Conservation (phyloP, 352 stramenopile species). For the Phytophthora pluvialis region DNA sequence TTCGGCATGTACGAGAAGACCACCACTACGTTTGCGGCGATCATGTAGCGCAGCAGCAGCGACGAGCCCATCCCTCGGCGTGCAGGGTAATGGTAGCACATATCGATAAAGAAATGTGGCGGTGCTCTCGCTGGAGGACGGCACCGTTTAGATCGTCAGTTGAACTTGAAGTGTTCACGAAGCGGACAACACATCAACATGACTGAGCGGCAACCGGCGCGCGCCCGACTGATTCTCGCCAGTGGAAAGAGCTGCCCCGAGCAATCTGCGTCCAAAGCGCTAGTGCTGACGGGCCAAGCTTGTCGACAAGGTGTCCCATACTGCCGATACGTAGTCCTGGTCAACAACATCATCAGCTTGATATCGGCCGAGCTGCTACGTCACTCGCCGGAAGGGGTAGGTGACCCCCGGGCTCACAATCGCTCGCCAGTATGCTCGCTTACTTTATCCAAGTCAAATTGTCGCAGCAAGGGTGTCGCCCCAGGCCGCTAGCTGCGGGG, state of each 20-base stretch:
- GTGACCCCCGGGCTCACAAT: constrained; percentile 20
- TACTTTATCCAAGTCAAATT: constrained; percentile 31
- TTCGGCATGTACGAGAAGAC: constrained; percentile 98
- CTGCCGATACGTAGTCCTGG: constrained; percentile 25
- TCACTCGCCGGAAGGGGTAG: constrained; percentile 14
- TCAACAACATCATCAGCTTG: constrained; percentile 32
- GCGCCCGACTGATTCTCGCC: no score
- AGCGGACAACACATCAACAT: not conserved
- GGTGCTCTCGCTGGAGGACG: constrained; percentile 7
- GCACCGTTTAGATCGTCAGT: constrained; percentile 21
- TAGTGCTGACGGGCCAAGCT: constrained; percentile 4
- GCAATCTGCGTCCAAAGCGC: not conserved
- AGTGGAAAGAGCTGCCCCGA: not conserved
- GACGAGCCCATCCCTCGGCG: no score
- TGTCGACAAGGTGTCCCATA: constrained; percentile 25
- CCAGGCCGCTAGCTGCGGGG: not conserved
- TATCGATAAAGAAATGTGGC: constrained; percentile 25
- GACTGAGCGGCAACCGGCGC: not conserved
- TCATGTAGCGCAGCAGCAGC: constrained; percentile 45
- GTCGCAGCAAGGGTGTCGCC: constrained; percentile 19
- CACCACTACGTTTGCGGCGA: constrained; percentile 68
- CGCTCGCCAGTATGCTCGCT: constrained; percentile 7
- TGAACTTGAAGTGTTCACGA: constrained; percentile 17
- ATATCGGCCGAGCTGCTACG: constrained; percentile 17
- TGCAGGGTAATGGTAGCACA: constrained; percentile 15